Base-by-base conservation (phyloP, 2,329 filamentous ascomycete species). In the Elsinoe fawcettii region DNA sequence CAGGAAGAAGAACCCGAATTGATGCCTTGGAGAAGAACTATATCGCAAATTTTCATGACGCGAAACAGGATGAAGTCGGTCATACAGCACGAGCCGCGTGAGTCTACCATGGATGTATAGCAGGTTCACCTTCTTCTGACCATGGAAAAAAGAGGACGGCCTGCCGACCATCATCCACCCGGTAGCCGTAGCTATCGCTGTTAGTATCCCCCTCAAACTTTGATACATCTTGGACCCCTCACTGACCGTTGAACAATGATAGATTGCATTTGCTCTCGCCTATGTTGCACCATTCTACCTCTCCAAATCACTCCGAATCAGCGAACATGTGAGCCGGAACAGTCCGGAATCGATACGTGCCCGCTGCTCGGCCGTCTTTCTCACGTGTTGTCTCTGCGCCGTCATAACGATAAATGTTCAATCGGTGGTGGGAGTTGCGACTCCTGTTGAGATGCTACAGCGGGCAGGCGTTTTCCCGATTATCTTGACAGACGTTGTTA, bases 251-350 rank as follows among this genome's bases (percentile, higher is more conserved):
- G 7, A 37, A 25, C 30, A 32, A 27, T 37, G 43, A 37, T 23
- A 56, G 54, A 74, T 91, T 61, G 72, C 85, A 60, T 95, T 95
- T 73, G 95, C 90, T n/a, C 71, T 90, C 64, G 74, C 90, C 74
- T 99, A 97, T 74, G 88, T 99, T 65, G 75, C 88, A 2, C 92
- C 93, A 22, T 90, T 97, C 72, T 96, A 99, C 76, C 77, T 92
- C 61, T 93, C 86, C 18, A 72, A 83, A 3, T 80, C 83, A 18
- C 95, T 92, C 4, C 83, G 91, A 55, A 90, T 91, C 5, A 93
- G 89, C 6, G 80, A 83, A 23, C 82, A 80, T 56, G 80, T 95
- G 25, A 88, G 88, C 60, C 85, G 93, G 67, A 91, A 97, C 80
- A 86, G 89, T 25, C 90, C 91, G 8, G 86, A 87, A 9, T 90